A percentile compares a stretch with the other conserved stretches of the same genome.
Evolutionary conservation across 805 yeast genomes (phyloP).

Genomic region (Saccharomycopsis oosterbeekiorum): DNA sequence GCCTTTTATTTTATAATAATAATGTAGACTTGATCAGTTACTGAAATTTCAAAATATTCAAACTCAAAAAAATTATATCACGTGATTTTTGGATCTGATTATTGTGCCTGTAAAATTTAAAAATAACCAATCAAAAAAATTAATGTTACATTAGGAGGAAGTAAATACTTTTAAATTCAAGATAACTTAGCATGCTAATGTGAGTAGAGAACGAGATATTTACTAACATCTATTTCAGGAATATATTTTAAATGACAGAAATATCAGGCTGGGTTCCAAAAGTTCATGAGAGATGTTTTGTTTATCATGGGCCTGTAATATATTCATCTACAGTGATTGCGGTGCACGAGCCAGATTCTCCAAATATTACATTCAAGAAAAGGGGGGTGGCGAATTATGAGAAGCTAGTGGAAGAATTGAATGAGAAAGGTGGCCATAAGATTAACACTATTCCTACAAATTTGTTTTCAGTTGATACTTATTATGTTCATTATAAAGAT

Average conservation of each 20-base stretch:
- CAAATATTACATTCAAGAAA: constrained; percentile 27
- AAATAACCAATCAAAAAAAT: background rate
- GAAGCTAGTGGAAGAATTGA: constrained; percentile 25
- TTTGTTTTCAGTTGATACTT: constrained; percentile 30
- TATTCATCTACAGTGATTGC: constrained; percentile 77
- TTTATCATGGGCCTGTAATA: constrained; percentile 83
- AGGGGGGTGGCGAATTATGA: background rate
- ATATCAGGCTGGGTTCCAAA: constrained; percentile 3
- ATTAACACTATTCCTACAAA: constrained; percentile 9
- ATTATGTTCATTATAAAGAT: constrained; percentile 81
- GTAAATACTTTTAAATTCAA: too few relatives aligned
- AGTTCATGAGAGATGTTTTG: constrained; percentile 39
- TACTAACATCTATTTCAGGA: background rate
- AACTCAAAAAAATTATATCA: too few relatives aligned
- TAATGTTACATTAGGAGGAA: too few relatives aligned
- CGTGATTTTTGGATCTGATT: too few relatives aligned
- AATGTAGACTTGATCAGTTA: too few relatives aligned
- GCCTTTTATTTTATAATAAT: background rate
- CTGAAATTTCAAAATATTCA: background rate
- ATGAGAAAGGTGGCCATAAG: constrained; percentile 22
- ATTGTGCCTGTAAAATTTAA: background rate
- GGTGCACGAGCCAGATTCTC: constrained; percentile 44
- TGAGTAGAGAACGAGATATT: background rate
- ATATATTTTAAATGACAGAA: background rate
- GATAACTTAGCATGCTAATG: too few relatives aligned